phyloP scores from a whole-genome alignment of 495 filamentous ascomycete species.

The Cairneyella variabilis region DNA sequence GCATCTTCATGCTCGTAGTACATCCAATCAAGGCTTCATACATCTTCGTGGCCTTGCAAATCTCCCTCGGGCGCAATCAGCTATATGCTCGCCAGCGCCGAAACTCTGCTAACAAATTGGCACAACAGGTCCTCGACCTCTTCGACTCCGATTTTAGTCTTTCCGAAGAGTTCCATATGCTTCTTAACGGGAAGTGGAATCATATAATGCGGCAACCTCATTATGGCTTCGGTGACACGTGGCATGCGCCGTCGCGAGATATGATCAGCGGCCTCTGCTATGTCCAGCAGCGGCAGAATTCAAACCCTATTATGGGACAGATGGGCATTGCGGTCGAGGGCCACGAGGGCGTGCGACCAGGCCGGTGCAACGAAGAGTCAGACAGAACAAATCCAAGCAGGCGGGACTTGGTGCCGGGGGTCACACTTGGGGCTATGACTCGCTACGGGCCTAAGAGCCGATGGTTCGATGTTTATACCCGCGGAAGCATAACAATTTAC shows the following conservation, averaged over 20 bases:
- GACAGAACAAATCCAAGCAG: slow-evolving; percentile 50
- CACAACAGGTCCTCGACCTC: slow-evolving; percentile 50
- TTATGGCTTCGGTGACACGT: slow-evolving; percentile 15
- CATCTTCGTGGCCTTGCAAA: slow-evolving; percentile 55
- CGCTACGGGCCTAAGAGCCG: slow-evolving; percentile 52
- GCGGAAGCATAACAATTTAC: slow-evolving; percentile 51
- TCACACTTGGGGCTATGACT: slow-evolving; percentile 52
- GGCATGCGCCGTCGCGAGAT: slow-evolving; percentile 15
- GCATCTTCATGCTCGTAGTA: slow-evolving; percentile 66
- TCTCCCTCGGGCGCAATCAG: slow-evolving; percentile 55
- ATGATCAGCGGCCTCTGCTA: slow-evolving; percentile 47
- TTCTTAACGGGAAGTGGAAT: slow-evolving; percentile 67
- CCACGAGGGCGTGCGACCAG: slow-evolving; percentile 42
- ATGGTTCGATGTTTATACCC: slow-evolving; percentile 64
- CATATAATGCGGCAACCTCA: slow-evolving; percentile 55
- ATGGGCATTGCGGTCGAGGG: slow-evolving; percentile 64
- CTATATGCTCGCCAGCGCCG: slow-evolving; percentile 62
- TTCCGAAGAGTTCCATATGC: slow-evolving; percentile 54
- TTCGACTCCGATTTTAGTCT: slow-evolving; percentile 60
- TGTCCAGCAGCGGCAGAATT: slow-evolving; percentile 55
- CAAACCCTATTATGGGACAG: slow-evolving; percentile 53
- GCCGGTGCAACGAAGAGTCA: slow-evolving; percentile 59
- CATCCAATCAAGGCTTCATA: slow-evolving; percentile 61
- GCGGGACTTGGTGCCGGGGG: slow-evolving; percentile 30
- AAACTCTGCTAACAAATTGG: slow-evolving; percentile 58